Evolutionary conservation across 306 rosid species (phyloP), one percentile per base, ranked within the genome.

Genomic region (Dryas octopetala): DNA sequence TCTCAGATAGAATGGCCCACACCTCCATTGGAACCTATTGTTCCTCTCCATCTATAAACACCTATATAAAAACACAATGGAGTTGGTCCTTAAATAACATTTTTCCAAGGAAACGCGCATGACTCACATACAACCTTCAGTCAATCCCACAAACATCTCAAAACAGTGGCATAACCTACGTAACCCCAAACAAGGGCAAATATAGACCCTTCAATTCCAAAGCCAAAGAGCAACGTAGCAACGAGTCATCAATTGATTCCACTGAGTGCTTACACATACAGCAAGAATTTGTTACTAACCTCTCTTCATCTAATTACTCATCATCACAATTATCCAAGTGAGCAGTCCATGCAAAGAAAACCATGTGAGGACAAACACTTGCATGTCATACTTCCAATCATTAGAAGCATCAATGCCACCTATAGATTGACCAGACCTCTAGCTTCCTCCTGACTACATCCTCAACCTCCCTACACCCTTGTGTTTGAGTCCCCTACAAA

Each of bases 131-230:
- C 26, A 40, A 70, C 62, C 62, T 16, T 52, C 66, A 61, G 43
- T 61, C 66, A 9, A 32, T 61, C 15, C 45, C 45, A 61, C 43
- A 61, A 40, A n/a, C 49, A 52, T 69, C 74, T 40, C 46, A 40
- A 53, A 14, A n/a, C 15, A 38, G 63, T 70, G 62, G 8, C 17
- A 68, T 4, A 13, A 7, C 53, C 5, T 4, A 28, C 50, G 32
- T 28, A 32, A 69, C 23, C 49, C 74, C 74, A 52, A 45, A 40
- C 32, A 11, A 40, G 74, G 50, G n/a, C n/a, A 70, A 52, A 10
- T 43, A 6, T 38, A 53, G 49, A 70, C 50, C 74, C 38, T 70
- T 53, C 11, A 49, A 6, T 49, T 6, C 63, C 61, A 52, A 53
- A 68, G 23, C 23, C 23, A 23, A 23, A 23, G 23, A 23, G 23